Evolutionary conservation across 2,329 filamentous ascomycete genomes (phyloP).

Genomic region (Aspergillus jensenii): DNA sequence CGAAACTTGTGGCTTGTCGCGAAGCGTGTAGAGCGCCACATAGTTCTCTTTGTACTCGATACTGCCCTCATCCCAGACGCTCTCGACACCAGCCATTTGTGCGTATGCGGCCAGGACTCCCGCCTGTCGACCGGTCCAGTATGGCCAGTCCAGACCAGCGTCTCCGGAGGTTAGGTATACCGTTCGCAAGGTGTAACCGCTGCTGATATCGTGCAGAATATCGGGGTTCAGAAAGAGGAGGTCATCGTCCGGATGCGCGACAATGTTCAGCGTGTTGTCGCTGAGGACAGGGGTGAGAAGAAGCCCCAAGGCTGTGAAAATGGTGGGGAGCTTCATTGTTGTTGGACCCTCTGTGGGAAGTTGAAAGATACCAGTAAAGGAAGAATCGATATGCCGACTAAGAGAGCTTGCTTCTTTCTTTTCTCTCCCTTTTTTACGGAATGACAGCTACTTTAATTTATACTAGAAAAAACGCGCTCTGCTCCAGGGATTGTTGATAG

Average conservation of each 20-base stretch:
- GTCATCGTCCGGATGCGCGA: slow-evolving; percentile 15
- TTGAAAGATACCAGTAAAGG: background rate
- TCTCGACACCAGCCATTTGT: slow-evolving; percentile 3
- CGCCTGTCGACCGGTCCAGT: slow-evolving; percentile 5
- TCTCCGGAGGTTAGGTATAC: slow-evolving; percentile 14
- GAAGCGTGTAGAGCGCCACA: slow-evolving; percentile 10
- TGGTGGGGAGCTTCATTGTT: background rate
- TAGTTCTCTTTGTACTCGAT: background rate
- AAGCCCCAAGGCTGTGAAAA: background rate
- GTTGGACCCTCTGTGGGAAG: no score
- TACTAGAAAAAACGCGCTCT: no score
- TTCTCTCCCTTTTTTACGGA: no score
- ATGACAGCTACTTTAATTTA: no score
- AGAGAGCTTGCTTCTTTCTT: no score
- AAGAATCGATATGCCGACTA: no score
- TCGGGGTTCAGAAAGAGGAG: slow-evolving; percentile 13
- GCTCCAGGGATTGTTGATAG: no score
- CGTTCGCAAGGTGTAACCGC: slow-evolving; percentile 4
- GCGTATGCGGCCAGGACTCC: slow-evolving; percentile 8
- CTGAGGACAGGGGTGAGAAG: background rate
- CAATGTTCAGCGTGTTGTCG: slow-evolving; percentile 13
- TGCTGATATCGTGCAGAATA: slow-evolving; percentile 5
- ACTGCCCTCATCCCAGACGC: slow-evolving; percentile 5
- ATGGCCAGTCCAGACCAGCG: slow-evolving; percentile 2
- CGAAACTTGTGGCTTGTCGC: background rate